Percentiles rank a stretch among this genome's conserved stretches.
These are phyloP conservation scores for Didymella exigua DNA, from an alignment of 2,329 filamentous ascomycete genomes.

Conservation along the genomic window DNA sequence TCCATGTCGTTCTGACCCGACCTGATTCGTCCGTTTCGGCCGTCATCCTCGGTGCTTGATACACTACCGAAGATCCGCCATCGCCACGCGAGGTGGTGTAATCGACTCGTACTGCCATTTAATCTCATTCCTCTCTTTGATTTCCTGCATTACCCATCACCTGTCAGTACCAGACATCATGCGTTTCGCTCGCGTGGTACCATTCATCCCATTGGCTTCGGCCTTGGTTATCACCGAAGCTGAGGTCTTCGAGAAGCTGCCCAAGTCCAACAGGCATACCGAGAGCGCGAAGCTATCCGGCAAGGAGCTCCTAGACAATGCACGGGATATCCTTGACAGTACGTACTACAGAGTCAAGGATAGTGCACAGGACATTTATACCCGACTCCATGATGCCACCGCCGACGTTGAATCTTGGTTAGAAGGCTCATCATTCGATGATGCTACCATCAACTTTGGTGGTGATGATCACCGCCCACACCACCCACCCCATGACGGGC, in stretches of 20 bases:
- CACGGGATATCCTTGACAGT: conserved; percentile 52
- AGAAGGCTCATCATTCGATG: conserved; percentile 42
- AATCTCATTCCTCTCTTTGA: conserved; percentile 16
- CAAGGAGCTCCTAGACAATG: conserved; percentile 26
- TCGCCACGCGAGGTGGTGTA: conserved; percentile 38
- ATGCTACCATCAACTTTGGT: conserved; percentile 44
- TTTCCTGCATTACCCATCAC: conserved; percentile 9
- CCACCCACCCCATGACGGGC: conserved; percentile 20
- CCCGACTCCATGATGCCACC: conserved; percentile 51
- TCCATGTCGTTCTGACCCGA: background rate
- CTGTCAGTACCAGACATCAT: conserved; percentile 44
- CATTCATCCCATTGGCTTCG: conserved; percentile 56
- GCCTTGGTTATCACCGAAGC: conserved; percentile 62
- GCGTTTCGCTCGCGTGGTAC: conserved; percentile 57
- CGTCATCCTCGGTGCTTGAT: conserved; percentile 12
- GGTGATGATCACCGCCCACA: conserved; percentile 44
- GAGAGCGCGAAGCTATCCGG: conserved; percentile 13
- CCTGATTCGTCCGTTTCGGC: conserved; percentile 12
- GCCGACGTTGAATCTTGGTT: conserved; percentile 58
- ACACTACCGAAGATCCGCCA: conserved; percentile 14
- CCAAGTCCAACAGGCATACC: conserved; percentile 33
- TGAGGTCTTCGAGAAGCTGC: conserved; percentile 50
- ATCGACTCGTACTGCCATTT: conserved; percentile 34
- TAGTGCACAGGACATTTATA: conserved; percentile 44
- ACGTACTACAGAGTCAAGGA: conserved; percentile 51